Conservation (phyloP, 2,329 filamentous ascomycete species). For the Corynespora cassiicola region DNA sequence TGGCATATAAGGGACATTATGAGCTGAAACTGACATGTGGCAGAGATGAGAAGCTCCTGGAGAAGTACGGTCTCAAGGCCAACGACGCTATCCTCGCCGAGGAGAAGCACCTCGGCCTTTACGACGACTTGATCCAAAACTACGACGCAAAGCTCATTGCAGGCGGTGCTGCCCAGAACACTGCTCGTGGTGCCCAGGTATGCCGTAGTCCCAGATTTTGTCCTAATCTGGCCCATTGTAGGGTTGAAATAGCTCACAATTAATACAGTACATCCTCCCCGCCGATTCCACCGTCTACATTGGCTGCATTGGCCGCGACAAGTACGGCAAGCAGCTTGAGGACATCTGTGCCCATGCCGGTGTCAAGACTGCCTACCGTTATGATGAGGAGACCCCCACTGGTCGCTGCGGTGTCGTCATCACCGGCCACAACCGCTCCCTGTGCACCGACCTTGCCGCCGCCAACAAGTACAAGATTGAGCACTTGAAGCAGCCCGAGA, state of each 20-base stretch:
- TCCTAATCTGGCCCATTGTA: conserved; percentile 14
- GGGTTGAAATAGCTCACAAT: too few relatives aligned
- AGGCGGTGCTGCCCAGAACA: conserved; percentile 97
- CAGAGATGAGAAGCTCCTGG: conserved; percentile 82
- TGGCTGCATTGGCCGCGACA: conserved; percentile 92
- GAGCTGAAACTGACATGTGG: conserved; percentile 20
- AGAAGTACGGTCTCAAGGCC: conserved; percentile 92
- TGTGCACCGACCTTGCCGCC: conserved; percentile 93
- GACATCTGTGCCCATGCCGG: conserved; percentile 87
- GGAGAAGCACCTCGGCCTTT: conserved; percentile 86
- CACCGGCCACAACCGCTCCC: conserved; percentile 92
- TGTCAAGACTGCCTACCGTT: conserved; percentile 91
- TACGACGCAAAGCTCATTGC: conserved; percentile 93
- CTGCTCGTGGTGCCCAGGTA: conserved; percentile 87
- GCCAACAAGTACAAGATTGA: conserved; percentile 97
- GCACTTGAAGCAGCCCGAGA: conserved; percentile 86
- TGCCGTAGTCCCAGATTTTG: conserved; percentile 7
- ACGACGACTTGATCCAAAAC: conserved; percentile 92
- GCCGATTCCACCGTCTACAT: conserved; percentile 91
- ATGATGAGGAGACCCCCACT: conserved; percentile 83
- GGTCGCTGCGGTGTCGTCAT: conserved; percentile 97
- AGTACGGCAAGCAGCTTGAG: conserved; percentile 87
- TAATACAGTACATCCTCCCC: conserved; percentile 83
- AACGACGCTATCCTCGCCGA: conserved; percentile 98
- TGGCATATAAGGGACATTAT: background rate